Conservation (phyloP, 192 early-diverging fungal genomes). For the Backusella morwellensis region DNA sequence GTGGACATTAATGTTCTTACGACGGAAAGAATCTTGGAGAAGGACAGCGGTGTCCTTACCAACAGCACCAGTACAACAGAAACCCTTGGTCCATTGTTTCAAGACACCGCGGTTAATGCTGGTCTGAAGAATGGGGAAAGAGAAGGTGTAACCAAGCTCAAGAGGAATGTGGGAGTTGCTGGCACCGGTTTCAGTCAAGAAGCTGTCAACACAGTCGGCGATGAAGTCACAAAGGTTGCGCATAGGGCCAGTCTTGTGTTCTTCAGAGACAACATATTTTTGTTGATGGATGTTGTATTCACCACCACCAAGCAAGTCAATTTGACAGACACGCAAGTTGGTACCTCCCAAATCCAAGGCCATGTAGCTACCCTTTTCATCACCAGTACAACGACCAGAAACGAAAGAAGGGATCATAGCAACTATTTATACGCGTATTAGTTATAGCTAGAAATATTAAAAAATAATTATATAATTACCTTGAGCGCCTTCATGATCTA, state of each 20-base stretch:
- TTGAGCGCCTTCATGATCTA: slow-evolving; percentile 28
- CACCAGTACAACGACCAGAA: slow-evolving; percentile 71
- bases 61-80: slow-evolving; percentile 69
- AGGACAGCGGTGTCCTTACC: slow-evolving; percentile 72
- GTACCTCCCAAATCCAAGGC: slow-evolving; percentile 96
- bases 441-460: not conserved
- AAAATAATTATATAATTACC: not conserved
- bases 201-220: slow-evolving; percentile 77
- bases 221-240: slow-evolving; percentile 77
- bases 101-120: slow-evolving; percentile 67
- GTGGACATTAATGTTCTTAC: slow-evolving; percentile 70
- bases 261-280: slow-evolving; percentile 68
- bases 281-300: slow-evolving; percentile 75
- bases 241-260: slow-evolving; percentile 58
- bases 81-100: slow-evolving; percentile 89
- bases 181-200: slow-evolving; percentile 61
- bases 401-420: slow-evolving; percentile 92
- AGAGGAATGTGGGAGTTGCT: slow-evolving; percentile 38
- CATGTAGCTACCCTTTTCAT: slow-evolving; percentile 82
- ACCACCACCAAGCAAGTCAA: slow-evolving; percentile 75
- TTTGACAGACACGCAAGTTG: slow-evolving; percentile 91
- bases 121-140: slow-evolving; percentile 89
- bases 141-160: slow-evolving; percentile 93
- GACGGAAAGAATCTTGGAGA: slow-evolving; percentile 77
- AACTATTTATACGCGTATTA: slow-evolving; percentile 25